Base-by-base conservation (phyloP, 768 basidiomycete species). In the Naganishia antarctica region DNA sequence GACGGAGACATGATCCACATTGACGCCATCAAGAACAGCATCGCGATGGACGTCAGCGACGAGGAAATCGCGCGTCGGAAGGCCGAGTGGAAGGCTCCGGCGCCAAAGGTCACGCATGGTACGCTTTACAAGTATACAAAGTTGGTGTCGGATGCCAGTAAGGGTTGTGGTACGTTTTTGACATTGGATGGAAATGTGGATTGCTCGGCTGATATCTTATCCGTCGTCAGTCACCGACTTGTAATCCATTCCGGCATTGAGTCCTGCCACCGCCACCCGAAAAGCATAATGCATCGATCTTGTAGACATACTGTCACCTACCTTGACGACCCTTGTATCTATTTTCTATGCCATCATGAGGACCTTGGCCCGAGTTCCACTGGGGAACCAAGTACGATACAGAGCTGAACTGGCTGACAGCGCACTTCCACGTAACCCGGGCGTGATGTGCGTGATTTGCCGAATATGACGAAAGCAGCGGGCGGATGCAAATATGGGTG, bases 121-220 rank as follows among this genome's bases (percentile, higher is more conserved):
- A 72, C 79, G 1, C 66, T 78, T 15, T 73, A 83, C 82, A 96
- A 93, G 81, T 96, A 96, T 79, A 82, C 85, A 68, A 90, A 90
- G 78, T 79, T 83, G 40, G 94, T 98, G 60, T 83, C 83, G 63
- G 93, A 99, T 74, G 94, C 94, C 12, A 91, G 89, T 76, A 86
- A 85, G 31, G 94, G 94, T 15, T 97, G 93, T 74, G 86, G 62
- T 63, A 44, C 9, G 62, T 63, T 3, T 12, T 40, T 5, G 9
- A n/a, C n/a, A n/a, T n/a, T n/a, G n/a, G n/a, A n/a, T n/a, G n/a
- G n/a, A n/a, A n/a, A n/a, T n/a, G n/a, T n/a, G n/a, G n/a, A n/a
- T n/a, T n/a, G n/a, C n/a, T 12, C 15, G 26, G 11, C 23, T 57
- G 16, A 23, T 11, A 8, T 21, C 16, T 29, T 31, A 13, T 5